Base-by-base conservation (phyloP, 441 rosid species). In the Aleurites moluccanus region DNA sequence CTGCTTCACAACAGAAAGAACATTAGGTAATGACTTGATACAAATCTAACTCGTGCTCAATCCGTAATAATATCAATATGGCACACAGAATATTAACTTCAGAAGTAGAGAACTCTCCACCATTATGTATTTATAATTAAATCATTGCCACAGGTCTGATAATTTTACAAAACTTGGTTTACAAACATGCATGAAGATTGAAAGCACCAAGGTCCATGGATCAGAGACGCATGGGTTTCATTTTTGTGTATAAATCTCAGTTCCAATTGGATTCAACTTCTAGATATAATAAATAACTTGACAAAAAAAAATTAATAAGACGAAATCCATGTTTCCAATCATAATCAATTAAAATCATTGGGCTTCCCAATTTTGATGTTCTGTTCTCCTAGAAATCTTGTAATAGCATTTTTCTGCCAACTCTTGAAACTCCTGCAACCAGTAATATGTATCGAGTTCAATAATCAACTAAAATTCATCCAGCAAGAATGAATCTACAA, bases 381-480 rank as follows among this genome's bases (percentile, higher is more conserved):
- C 85, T 76, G 84, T 78, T 91, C 96, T 13, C 79, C 83, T 55
- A 91, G 84, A 81, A 83, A 94, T 68, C 74, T 88, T 33, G 79
- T 85, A 60, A 94, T 89, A 42, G 94, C 94, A 79, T 80, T 88
- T 82, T 81, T 94, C 87, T 92, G 97, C 99, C 99, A 88, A 70
- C 97, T 69, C 81, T 92, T 92, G 80, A 91, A 94, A 80, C 99
- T 94, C 92, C 97, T 94, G 86, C 73, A 78, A 78, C n/a, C 67
- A 68, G 14, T 40, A 60, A 76, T 74, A 76, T 49, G 62, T 49
- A 47, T 72, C 28, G 73, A 25, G 20, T 55, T 70, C 30, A 15
- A 15, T 25, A 50, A 9, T 27, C 27, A 8, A 20, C 30, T 11
- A 25, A 14, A 25, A 10, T n/a, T 20, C 27, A 8, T 62, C 25